Evolutionary conservation across 108 stramenopile genomes (phyloP).

Genomic region (Discostella stelligeroides): DNA sequence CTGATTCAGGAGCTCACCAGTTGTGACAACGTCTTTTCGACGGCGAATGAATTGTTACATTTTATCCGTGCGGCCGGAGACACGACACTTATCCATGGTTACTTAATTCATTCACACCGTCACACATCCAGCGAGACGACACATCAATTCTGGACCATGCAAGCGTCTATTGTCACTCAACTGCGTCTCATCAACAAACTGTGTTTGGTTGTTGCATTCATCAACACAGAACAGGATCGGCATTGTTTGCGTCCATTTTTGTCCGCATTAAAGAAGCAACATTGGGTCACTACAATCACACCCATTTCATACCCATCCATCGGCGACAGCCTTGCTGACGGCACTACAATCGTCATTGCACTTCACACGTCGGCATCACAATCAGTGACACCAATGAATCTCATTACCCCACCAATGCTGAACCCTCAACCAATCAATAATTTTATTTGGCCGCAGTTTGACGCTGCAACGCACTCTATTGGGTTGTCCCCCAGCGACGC

Average conservation of each 20-base stretch:
- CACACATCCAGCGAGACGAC: background rate
- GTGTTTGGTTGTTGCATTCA: background rate
- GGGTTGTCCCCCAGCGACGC: background rate
- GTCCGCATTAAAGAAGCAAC: background rate
- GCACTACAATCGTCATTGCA: background rate
- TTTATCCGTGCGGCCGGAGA: too few species aligned
- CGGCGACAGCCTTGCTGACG: background rate
- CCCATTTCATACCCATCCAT: background rate
- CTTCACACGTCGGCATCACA: background rate
- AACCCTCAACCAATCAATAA: background rate
- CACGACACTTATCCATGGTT: too few species aligned
- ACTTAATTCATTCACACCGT: too few species aligned
- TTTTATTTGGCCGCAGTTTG: background rate
- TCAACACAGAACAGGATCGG: background rate
- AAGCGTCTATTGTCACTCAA: background rate
- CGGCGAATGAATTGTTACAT: too few species aligned
- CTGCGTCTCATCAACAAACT: background rate
- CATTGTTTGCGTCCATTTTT: background rate
- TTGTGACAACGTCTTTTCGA: background rate
- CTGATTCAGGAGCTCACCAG: constrained; percentile 2
- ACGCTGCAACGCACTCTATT: background rate
- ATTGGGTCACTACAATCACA: background rate
- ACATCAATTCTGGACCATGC: background rate
- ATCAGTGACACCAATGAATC: background rate
- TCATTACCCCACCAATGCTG: background rate